Base-by-base conservation (phyloP, 345 rosid species). In the Angophora floribunda region DNA sequence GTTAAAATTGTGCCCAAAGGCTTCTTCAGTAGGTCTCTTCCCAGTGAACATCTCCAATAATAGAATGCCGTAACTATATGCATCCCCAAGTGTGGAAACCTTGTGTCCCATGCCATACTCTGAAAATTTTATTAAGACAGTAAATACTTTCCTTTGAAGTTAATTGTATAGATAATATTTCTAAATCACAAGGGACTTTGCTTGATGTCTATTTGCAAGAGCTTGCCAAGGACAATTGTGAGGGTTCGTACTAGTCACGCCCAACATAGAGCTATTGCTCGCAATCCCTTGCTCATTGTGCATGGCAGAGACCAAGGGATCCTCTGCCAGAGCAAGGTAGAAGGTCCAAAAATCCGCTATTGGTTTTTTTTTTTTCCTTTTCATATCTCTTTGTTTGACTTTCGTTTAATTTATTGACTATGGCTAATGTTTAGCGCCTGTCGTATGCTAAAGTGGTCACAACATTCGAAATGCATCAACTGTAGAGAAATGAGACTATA, bases 201-300 rank as follows among this genome's bases (percentile, higher is more conserved):
- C n/a, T 22, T 22, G 28, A 57, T 22, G 6, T 22, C 7, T 1
- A 57, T 57, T 57, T 24, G n/a, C n/a, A 2, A 57, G 63, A 57
- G 63, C 63, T 57, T 57, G 13, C 3, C 6, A 24, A 24, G 63
- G 13, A 57, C 0, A 57, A 0, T 22, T 24, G 14, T 4, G 13
- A 24, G 63, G 63, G 63, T 13, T 57, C 0, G n/a, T 0, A 6
- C 63, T 2, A 2, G 3, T 24, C 13, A 1, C 1, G 0, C 12
- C 14, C 30, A 24, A 57, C 63, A 22, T 22, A 53, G 4, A 7
- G 4, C 10, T 4, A 53, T 53, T 24, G 1, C 24, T 53, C 0
- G 2, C 26, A 53, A 53, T 24, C 26, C 59, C 26, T 53, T 4
- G 8, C 26, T 53, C 10, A 21, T 24, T 55, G 4, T 3, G 59